Evolutionary conservation across 2,329 filamentous ascomycete genomes (phyloP), one percentile per base, ranked within the genome.

Genomic region (Aspergillus sp.): DNA sequence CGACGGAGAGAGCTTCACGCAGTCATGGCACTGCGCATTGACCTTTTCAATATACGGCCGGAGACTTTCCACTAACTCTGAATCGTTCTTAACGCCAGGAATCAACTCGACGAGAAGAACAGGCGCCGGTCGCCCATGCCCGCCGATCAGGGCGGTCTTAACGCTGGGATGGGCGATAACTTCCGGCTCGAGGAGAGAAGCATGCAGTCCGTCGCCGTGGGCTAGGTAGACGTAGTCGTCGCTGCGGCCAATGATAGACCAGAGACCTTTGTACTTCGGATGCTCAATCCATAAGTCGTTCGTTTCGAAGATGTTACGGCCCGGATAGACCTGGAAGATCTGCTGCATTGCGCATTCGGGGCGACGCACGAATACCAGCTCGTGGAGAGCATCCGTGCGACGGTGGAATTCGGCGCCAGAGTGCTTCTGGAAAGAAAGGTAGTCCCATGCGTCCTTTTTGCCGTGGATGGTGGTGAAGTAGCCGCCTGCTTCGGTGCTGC

Each of bases 211-310:
- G 10, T 68, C 66, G 2, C 60, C 64, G 52, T 68, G 64, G 2
- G 52, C 63, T 4, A 63, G 46, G 12, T 55, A 58, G 3, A 63
- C 36, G 32, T 65, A 65, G 47, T 70, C 67, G 29, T 69, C 65
- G 10, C 24, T 58, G 0, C 65, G 65, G 47, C 64, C 67, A 47
- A 69, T 60, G 31, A 71, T 68, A 31, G 67, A 68, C 69, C 68
- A 71, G 10, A 67, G 36, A 2, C 61, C 60, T 20, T 64, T 64
- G 14, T 66, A 57, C 9, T 61, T 42, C 2, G 69, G 66, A 42
- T 72, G 67, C 9, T 67, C 59, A 4, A 60, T 45, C 63, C 62
- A 71, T 3, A 71, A 56, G 47, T 71, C 68, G 7, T 65, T 67
- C 0, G 68, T 70, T 14, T 58, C 60, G 46, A 66, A 71, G 4